Base-by-base conservation (phyloP, 2,329 filamentous ascomycete genomes). In the Penicillium sp. region DNA sequence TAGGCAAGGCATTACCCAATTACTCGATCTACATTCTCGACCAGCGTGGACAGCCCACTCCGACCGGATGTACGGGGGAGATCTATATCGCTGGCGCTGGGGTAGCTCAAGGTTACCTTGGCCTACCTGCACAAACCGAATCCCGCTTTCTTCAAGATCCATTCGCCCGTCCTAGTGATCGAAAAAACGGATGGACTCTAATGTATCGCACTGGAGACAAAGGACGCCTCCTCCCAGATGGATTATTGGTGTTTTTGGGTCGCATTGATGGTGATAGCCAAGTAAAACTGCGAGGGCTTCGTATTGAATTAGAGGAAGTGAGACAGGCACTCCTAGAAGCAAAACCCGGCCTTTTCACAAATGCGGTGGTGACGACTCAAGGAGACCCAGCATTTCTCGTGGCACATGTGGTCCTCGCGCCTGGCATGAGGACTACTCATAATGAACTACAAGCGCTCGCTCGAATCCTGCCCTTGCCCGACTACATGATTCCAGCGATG, bases 301-400 rank as follows among this genome's bases (percentile, higher is more conserved):
- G 61, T 0, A 71, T 81, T 18, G 78, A 82, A 14, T 64, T 82
- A 2, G 57, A 61, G 1, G 80, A 81, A 2, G 67, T 80, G 27
- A 71, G 70, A 34, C 61, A 47, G 16, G 56, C 43, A n/a, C 64
- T 76, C 35, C 11, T 72, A 1, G n/a, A 54, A 1, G 54, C 57
- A n/a, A 55, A 65, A 1, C 29, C 56, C 1, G 58, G 62, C 8
- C 40, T 58, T 4, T 34, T 76, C 2, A 39, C 42, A 2, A 62
- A 74, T 4, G 70, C 64, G 4, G 65, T 70, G 2, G 68, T 73
- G 2, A 51, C 62, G 8, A 14, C 67, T 34, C 53, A 60, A 3
- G 10, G 7, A 2, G 70, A 63, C 7, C 46, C 10, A 41, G 51
- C 23, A 34, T 35, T 18, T 61, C 62, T 77, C 0, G 67, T 74